Evolutionary conservation across 148 eudicot genomes (phyloP), one percentile per base, ranked within the genome.

Genomic region (Rhododendron simsii): DNA sequence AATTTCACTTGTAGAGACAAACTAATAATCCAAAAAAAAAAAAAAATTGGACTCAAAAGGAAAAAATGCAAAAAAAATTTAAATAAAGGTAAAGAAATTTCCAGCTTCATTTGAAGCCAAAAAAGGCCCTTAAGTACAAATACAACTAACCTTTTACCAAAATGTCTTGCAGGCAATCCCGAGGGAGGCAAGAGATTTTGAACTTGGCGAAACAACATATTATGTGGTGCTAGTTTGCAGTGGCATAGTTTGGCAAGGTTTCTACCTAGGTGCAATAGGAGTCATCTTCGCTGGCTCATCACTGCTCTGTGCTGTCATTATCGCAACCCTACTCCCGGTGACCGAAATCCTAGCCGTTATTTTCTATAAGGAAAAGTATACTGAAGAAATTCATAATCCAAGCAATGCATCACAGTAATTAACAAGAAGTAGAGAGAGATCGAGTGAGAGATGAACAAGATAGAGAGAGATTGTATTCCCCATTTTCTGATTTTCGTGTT

Each of bases 251-350:
- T 92, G 92, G 94, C 94, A 92, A 76, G 88, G 87, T 80, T 90
- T 89, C 86, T 92, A 86, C 86, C 83, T 92, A 37, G 94, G 94
- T 2, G 90, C 91, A 15, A 88, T 87, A 2, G 94, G 94, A 15
- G 91, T 90, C 20, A 91, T 91, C 71, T 85, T 88, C 87, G 88
- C 84, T 9, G 89, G 89, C 39, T 92, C 94, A 3, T 92, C 94
- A 4, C 50, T 92, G 47, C 81, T 92, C 7, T 92, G 92, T 0
- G 94, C 90, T 10, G 20, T 92, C 13, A 86, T 92, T 69, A 91
- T 91, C 11, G 89, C 94, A 2, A 45, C 88, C 39, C 83, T 86
- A 3, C 89, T 92, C 6, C 94, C 93, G 0, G 77, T 90, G 5
- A 91, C 93, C 2, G 94, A 92, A 41, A 73, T 92, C 28, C 26